phyloP scores from a whole-genome alignment of 305 asterid genomes.

The Fraxinus paxiana region DNA sequence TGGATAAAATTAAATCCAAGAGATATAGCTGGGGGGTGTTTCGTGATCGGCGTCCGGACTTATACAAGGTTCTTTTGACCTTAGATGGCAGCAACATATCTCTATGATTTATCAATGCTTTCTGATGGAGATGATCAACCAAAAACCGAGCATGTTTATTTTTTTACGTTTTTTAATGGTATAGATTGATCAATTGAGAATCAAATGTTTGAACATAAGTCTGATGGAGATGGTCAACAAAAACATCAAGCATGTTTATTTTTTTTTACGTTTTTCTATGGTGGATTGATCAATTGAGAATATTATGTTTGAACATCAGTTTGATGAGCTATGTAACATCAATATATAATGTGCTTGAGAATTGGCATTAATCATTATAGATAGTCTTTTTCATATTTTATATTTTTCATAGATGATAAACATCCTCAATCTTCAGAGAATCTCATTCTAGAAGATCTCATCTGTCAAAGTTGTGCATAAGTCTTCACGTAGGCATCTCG shows the following conservation, averaged over 20 bases:
- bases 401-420: not conserved
- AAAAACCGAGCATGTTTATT: not conserved
- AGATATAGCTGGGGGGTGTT: slow-evolving; percentile 87
- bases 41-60: slow-evolving; percentile 91
- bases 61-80: slow-evolving; percentile 87
- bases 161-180: not conserved
- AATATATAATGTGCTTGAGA: not conserved
- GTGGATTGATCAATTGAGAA: not conserved
- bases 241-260: too few relatives aligned
- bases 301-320: not conserved
- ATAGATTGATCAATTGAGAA: not conserved
- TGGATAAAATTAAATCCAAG: slow-evolving; percentile 70
- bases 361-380: not conserved
- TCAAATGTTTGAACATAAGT: not conserved
- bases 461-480: not conserved
- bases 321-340: not conserved
- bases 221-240: not conserved
- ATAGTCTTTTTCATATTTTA: not conserved
- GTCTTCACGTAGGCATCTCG: not conserved
- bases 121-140: not conserved
- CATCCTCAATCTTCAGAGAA: slow-evolving; percentile 4
- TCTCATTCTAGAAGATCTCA: slow-evolving; percentile 14
- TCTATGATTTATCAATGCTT: slow-evolving; percentile 25
- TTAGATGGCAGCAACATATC: slow-evolving; percentile 68
- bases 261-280: not conserved